A percentile compares a stretch with the other conserved stretches of the same genome.
Conservation (phyloP, 1,139 yeast species). For the Suhomyces panamericanus region DNA sequence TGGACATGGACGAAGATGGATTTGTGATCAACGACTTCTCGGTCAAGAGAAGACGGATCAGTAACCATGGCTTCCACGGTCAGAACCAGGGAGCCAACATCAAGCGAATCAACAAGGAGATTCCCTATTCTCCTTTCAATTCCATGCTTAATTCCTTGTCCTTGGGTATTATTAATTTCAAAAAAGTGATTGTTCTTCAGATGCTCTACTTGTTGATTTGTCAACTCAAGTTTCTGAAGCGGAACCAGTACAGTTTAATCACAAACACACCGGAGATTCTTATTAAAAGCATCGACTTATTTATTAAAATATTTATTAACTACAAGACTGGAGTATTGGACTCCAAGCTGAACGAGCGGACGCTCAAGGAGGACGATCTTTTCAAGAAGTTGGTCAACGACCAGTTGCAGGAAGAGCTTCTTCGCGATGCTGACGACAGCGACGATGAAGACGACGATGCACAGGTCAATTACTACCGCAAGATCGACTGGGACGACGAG, state of each 20-base stretch:
- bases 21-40: slow-evolving; percentile 50
- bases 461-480: slow-evolving; percentile 21
- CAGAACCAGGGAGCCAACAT: slow-evolving; percentile 11
- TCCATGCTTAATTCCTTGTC: slow-evolving; percentile 47
- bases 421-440: slow-evolving; percentile 39
- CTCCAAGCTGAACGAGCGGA: slow-evolving; percentile 16
- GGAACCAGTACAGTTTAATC: slow-evolving; percentile 20
- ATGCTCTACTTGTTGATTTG: slow-evolving; percentile 48
- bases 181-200: slow-evolving; percentile 45
- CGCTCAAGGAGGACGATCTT: slow-evolving; percentile 39
- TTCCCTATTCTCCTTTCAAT: slow-evolving; percentile 47
- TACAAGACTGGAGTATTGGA: slow-evolving; percentile 26
- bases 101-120: slow-evolving; percentile 21
- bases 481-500: slow-evolving; percentile 53
- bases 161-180: slow-evolving; percentile 46
- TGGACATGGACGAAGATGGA: slow-evolving; percentile 45
- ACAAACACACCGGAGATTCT: slow-evolving; percentile 29
- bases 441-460: slow-evolving; percentile 31
- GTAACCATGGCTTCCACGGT: slow-evolving; percentile 5
- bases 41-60: slow-evolving; percentile 37
- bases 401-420: slow-evolving; percentile 41
- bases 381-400: slow-evolving; percentile 43
- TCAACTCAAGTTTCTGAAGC: slow-evolving; percentile 37
- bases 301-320: slow-evolving; percentile 42
- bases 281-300: slow-evolving; percentile 35